Base-by-base conservation (phyloP, 2,329 filamentous ascomycete genomes). In the Hymenotorrendiella dingleyae region DNA sequence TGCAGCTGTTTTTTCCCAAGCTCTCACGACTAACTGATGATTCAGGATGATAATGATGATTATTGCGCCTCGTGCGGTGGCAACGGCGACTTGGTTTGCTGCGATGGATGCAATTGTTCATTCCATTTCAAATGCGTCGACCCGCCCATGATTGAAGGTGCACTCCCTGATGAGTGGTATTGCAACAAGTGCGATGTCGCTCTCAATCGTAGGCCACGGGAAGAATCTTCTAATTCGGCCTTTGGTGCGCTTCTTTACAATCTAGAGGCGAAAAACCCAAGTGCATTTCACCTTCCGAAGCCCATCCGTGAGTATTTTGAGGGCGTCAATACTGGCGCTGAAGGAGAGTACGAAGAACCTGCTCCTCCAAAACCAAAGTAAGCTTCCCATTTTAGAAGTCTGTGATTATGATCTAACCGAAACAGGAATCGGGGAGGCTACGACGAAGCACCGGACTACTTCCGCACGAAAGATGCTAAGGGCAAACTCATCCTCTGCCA, bases 71-170 rank as follows among this genome's bases (percentile, higher is more conserved):
- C 88, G 34, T 98, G 93, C 67, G 80, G 83, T 58, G 85, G 84
- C 50, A 84, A 80, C 53, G 91, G 91, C 44, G 80, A 88, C 54
- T 76, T 98, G 50, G 75, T 97, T 52, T 96, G 90, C 67, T 98
- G 93, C 65, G 93, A 97, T 67, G 86, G 85, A 49, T 98, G 93
- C 67, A 78, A 83, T 47, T 80, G 87, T 53, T 87, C 90, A 5
- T 96, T 94, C 66, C 93, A 97, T 65, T 88, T 93, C 62, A 74
- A 78, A 46, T 97, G 93, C 63, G 79, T 93, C 53, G 84, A 94
- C 63, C 89, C 91, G 48, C 84, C 87, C 28, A 70, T 88, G 53
- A 48, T 48, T 20, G 49, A 56, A 27, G 73, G 80, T 42, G 74
- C 78, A 46, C 70, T 83, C 45, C 81, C 82, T 9, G 80, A 86